Conservation (phyloP, 2,329 filamentous ascomycete species). For the Aspergillus japonicus region DNA sequence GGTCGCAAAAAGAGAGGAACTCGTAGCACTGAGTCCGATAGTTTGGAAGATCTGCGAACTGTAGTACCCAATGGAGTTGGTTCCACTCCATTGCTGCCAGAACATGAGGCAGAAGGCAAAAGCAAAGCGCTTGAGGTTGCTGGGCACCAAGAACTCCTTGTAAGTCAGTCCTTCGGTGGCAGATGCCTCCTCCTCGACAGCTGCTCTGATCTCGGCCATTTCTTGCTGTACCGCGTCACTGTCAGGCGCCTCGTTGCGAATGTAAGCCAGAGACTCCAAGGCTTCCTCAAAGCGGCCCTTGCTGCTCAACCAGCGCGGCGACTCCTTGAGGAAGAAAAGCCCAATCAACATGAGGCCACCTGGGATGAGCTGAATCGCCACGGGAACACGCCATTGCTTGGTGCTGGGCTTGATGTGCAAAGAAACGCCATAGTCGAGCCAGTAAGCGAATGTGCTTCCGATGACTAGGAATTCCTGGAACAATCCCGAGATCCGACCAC, state of each 20-base stretch:
- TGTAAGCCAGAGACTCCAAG: slow-evolving; percentile 36
- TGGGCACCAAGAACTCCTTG: slow-evolving; percentile 40
- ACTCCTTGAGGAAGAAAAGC: slow-evolving; percentile 53
- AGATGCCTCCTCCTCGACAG: slow-evolving; percentile 43
- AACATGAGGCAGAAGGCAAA: slow-evolving; percentile 41
- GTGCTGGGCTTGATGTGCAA: slow-evolving; percentile 45
- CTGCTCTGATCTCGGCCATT: slow-evolving; percentile 41
- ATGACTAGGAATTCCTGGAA: slow-evolving; percentile 42
- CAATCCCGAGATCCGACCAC: slow-evolving; percentile 37
- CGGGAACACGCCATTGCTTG: slow-evolving; percentile 55
- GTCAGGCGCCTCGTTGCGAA: slow-evolving; percentile 32
- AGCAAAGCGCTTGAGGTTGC: slow-evolving; percentile 40
- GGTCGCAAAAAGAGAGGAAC: slow-evolving; percentile 38
- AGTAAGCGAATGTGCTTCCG: slow-evolving; percentile 52
- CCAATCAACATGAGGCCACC: slow-evolving; percentile 51
- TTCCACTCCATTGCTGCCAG: slow-evolving; percentile 43
- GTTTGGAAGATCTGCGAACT: slow-evolving; percentile 39
- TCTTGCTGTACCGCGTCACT: slow-evolving; percentile 32
- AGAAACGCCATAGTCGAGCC: slow-evolving; percentile 54
- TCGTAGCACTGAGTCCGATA: slow-evolving; percentile 33
- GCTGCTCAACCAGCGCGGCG: slow-evolving; percentile 55
- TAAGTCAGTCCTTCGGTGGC: slow-evolving; percentile 44
- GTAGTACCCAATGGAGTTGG: slow-evolving; percentile 42
- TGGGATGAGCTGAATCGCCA: slow-evolving; percentile 54
- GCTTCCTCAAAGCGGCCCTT: slow-evolving; percentile 50